A percentile compares a stretch with the other conserved stretches of the same genome.
Conservation (phyloP, 352 stramenopile species). For the Plasmopara viticola region DNA sequence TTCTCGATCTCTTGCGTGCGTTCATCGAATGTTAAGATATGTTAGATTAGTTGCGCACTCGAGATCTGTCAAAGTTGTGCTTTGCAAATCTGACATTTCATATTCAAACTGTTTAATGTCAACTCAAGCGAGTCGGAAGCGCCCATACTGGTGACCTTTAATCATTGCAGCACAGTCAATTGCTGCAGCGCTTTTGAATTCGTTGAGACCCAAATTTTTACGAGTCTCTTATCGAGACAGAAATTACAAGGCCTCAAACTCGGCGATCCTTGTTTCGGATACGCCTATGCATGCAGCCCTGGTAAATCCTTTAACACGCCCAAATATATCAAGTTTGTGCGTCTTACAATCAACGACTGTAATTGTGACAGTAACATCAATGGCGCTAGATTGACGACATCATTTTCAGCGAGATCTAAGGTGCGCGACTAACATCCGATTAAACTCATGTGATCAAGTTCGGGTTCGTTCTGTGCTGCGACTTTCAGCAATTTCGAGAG, state of each 20-base stretch:
- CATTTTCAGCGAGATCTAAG: slow-evolving; percentile 30
- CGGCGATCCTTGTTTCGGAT: slow-evolving; percentile 33
- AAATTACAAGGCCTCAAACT: slow-evolving; percentile 25
- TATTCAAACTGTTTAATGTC: slow-evolving; percentile 24
- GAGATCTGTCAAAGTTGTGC: slow-evolving; percentile 35
- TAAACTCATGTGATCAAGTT: too few relatives aligned
- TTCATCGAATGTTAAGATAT: slow-evolving; percentile 40
- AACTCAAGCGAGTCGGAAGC: slow-evolving; percentile 29
- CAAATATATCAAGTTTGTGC: slow-evolving; percentile 30
- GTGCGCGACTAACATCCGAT: slow-evolving; percentile 10
- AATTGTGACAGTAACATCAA: slow-evolving; percentile 24
- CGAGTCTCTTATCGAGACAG: slow-evolving; percentile 24
- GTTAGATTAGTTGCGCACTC: slow-evolving; percentile 26
- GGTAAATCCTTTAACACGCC: slow-evolving; percentile 22
- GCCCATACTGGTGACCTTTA: slow-evolving; percentile 33
- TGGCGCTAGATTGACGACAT: slow-evolving; percentile 27
- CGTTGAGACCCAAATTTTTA: slow-evolving; percentile 37
- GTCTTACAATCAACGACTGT: slow-evolving; percentile 29
- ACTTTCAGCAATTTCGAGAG: too few relatives aligned
- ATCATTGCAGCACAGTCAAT: slow-evolving; percentile 24
- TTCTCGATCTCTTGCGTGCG: slow-evolving; percentile 26
- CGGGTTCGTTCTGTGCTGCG: too few relatives aligned
- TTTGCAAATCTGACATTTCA: slow-evolving; percentile 31
- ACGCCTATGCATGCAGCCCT: slow-evolving; percentile 26
- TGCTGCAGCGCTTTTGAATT: slow-evolving; percentile 23